Evolutionary conservation across 2,329 filamentous ascomycete genomes (phyloP).

Genomic region (Thermomyces lanuginosus): DNA sequence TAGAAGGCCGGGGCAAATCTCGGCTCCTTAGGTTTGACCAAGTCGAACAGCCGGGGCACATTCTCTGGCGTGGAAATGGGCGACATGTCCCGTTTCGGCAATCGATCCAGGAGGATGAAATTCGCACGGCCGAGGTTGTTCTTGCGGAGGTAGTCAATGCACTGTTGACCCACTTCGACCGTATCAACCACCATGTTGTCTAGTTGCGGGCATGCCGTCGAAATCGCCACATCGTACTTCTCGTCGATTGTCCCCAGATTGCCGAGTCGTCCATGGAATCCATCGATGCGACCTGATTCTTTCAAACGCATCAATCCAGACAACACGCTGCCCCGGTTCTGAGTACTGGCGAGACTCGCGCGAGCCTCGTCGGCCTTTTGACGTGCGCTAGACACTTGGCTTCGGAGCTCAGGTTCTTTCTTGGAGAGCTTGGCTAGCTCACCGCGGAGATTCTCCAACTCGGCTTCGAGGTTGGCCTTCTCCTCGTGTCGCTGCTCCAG

Average conservation of each 20-base stretch:
- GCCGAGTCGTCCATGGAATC: constrained; percentile 87
- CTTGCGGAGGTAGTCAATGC: constrained; percentile 92
- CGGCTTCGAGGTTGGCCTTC: constrained; percentile 55
- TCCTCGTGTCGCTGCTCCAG: constrained; percentile 60
- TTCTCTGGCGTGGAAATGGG: constrained; percentile 77
- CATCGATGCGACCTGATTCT: constrained; percentile 90
- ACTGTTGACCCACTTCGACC: constrained; percentile 90
- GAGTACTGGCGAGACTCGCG: constrained; percentile 73
- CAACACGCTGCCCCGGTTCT: constrained; percentile 84
- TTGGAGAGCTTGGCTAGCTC: constrained; percentile 56
- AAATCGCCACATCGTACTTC: constrained; percentile 95
- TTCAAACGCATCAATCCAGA: constrained; percentile 85
- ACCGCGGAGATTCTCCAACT: constrained; percentile 52
- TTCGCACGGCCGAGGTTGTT: constrained; percentile 93
- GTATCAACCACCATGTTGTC: constrained; percentile 96
- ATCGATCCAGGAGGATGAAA: constrained; percentile 86
- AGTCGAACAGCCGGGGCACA: constrained; percentile 80
- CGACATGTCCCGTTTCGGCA: constrained; percentile 61
- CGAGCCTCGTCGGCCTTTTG: constrained; percentile 94
- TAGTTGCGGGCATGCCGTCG: constrained; percentile 77
- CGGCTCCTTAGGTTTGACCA: constrained; percentile 77
- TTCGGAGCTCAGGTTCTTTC: constrained; percentile 66
- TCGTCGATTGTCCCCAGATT: constrained; percentile 88
- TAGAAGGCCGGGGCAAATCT: constrained; percentile 84
- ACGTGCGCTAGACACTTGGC: constrained; percentile 72